Base-by-base conservation (phyloP, 768 basidiomycete species). In the Suillus fuscotomentosus region DNA sequence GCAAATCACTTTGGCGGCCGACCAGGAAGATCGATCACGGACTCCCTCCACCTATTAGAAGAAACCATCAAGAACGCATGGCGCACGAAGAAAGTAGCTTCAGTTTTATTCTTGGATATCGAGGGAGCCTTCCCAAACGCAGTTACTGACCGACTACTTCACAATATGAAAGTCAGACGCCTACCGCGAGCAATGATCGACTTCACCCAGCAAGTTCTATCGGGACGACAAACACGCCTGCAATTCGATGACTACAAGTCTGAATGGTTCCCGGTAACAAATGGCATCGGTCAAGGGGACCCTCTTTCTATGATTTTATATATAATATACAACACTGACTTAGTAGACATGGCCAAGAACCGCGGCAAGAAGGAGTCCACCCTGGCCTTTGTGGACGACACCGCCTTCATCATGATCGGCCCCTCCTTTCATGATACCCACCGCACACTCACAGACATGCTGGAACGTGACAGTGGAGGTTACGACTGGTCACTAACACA, bases 231-330 rank as follows among this genome's bases (percentile, higher is more conserved):
- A 17, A 77, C 74, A 0, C 53, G n/a, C 6, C 47, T 78, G 0
- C 34, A 47, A 0, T 77, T 79, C 50, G 74, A 76, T 34, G 70
- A 75, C 62, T 75, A 41, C 65, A 63, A 31, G 0, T 76, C 76
- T 0, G 55, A 64, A 0, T 62, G 47, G 38, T 68, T 72, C 17
- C n/a, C n/a, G 0, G 53, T 73, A 3, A 11, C 22, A 2, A 71
- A 67, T 20, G 72, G 76, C 0, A 61, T 75, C 0, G 70, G 66
- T 1, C 75, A 78, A 64, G 77, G 76, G 0, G 64, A 69, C 63
- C 68, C 74, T 1, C 34, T 71, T 3, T 75, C 74, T 0, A 64
- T 63, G 48, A 66, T 73, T 0, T 62, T 71, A 0, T 77, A 74
- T 63, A 60, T 70, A 5, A 67, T 74, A 45, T 73, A 75, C 54